A percentile compares a stretch with the other conserved stretches of the same genome.
phyloP scores from a whole-genome alignment of 2,329 filamentous ascomycete species.

The Apiospora marii region DNA sequence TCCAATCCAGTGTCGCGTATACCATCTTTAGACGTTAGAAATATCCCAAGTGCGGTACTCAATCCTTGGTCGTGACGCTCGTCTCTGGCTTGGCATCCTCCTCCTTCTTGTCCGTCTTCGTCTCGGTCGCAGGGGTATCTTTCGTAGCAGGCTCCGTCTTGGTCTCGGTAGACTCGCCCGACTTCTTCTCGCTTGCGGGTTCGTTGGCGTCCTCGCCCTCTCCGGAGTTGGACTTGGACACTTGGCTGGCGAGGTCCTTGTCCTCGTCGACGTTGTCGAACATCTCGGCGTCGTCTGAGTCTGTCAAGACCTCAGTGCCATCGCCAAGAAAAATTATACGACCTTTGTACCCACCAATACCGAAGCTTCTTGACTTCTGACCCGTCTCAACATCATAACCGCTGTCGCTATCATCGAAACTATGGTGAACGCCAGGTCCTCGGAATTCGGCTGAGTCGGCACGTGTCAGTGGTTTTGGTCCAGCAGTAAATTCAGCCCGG shows the following conservation, averaged over 20 bases:
- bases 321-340: constrained; percentile 95
- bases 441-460: constrained; percentile 78
- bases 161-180: constrained; percentile 34
- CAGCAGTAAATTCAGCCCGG: constrained; percentile 39
- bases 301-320: constrained; percentile 89
- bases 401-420: constrained; percentile 81
- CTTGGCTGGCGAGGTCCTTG: constrained; percentile 85
- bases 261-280: constrained; percentile 89
- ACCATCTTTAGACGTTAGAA: constrained; percentile 25
- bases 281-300: constrained; percentile 90
- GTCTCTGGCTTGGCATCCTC: constrained; percentile 35
- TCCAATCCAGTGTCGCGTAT: constrained; percentile 26
- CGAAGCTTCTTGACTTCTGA: constrained; percentile 68
- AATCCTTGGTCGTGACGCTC: constrained; percentile 37
- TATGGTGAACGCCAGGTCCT: constrained; percentile 81
- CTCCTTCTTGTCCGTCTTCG: constrained; percentile 37
- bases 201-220: constrained; percentile 40
- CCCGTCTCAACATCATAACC: constrained; percentile 80
- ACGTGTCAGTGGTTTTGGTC: constrained; percentile 40
- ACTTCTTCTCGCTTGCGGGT: constrained; percentile 41
- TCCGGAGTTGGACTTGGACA: constrained; percentile 65
- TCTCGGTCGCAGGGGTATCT: constrained; percentile 34
- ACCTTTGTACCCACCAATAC: constrained; percentile 75
- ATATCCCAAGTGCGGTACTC: constrained; percentile 28
- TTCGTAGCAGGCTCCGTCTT: constrained; percentile 37